Conservation (phyloP, 202 grass and related monocot genomes). For the Schoenoplectus triqueter region DNA sequence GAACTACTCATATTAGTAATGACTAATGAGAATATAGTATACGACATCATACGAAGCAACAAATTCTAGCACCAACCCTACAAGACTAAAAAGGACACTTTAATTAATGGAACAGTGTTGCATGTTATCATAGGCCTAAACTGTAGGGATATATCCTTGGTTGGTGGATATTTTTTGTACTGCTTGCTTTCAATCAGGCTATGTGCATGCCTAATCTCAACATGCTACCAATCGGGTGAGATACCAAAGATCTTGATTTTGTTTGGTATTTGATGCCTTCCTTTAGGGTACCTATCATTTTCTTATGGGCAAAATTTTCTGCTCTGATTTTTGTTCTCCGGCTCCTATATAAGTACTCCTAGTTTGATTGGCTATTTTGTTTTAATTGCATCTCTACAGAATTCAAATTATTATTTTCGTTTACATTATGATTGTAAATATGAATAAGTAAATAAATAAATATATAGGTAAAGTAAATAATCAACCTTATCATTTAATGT, state of each 20-base stretch:
- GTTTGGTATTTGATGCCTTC: conserved; percentile 12
- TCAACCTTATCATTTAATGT: no score
- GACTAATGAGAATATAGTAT: no score
- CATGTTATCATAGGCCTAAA: neutral
- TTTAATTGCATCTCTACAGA: neutral
- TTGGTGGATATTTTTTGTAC: neutral
- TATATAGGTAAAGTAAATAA: no score
- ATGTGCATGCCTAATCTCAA: neutral
- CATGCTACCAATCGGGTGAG: neutral
- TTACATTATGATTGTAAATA: neutral
- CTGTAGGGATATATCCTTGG: neutral
- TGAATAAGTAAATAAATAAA: neutral
- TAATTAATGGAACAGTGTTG: no score
- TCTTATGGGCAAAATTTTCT: neutral
- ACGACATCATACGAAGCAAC: no score
- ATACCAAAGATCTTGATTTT: conserved; percentile 18
- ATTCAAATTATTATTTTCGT: neutral
- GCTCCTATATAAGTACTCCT: neutral
- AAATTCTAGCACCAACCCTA: no score
- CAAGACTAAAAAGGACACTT: no score
- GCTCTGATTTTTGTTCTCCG: neutral
- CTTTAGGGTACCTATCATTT: neutral
- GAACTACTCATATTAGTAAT: no score
- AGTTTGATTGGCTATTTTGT: neutral
- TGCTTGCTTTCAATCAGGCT: neutral